Conservation (phyloP, 1,284 basidiomycete species). For the Cutaneotrichosporon mucoides region DNA sequence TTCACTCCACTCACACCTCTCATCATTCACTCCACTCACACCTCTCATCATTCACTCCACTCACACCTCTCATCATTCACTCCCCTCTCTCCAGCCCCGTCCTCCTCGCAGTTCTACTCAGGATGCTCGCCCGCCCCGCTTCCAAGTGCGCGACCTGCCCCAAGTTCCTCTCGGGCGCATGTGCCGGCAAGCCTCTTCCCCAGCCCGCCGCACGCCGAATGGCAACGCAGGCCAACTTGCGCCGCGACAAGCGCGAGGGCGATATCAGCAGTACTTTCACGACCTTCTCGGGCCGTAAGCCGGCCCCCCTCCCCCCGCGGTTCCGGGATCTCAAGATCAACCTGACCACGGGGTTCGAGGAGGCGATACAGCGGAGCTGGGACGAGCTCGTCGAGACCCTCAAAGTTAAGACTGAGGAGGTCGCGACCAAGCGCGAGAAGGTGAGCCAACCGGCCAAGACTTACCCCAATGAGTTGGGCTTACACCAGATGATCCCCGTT, state of each 20-base stretch:
- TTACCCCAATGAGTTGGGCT: too few species aligned
- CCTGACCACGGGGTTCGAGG: conserved; percentile 10
- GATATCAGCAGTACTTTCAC: conserved; percentile 3
- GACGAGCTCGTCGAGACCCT: conserved; percentile 11
- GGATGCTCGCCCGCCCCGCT: too few species aligned
- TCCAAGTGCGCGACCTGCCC: too few species aligned
- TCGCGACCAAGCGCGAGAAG: conserved; percentile 1
- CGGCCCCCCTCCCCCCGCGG: conserved; percentile 2
- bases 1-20: too few species aligned
- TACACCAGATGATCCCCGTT: not conserved
- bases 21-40: too few species aligned
- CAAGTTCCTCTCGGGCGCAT: too few species aligned
- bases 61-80: too few species aligned
- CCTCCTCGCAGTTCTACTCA: too few species aligned
- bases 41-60: too few species aligned
- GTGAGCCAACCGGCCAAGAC: not conserved
- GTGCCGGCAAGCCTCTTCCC: too few species aligned
- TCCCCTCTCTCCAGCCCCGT: too few species aligned
- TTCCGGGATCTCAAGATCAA: conserved; percentile 8
- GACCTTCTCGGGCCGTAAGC: conserved; percentile 4
- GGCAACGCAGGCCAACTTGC: not conserved
- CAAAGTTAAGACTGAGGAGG: conserved; percentile 9
- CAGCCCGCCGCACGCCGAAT: too few species aligned
- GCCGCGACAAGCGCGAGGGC: not conserved
- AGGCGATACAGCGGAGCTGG: conserved; percentile 12